Evolutionary conservation across 805 yeast genomes (phyloP).

Genomic region (Clavispora santaluciae): DNA sequence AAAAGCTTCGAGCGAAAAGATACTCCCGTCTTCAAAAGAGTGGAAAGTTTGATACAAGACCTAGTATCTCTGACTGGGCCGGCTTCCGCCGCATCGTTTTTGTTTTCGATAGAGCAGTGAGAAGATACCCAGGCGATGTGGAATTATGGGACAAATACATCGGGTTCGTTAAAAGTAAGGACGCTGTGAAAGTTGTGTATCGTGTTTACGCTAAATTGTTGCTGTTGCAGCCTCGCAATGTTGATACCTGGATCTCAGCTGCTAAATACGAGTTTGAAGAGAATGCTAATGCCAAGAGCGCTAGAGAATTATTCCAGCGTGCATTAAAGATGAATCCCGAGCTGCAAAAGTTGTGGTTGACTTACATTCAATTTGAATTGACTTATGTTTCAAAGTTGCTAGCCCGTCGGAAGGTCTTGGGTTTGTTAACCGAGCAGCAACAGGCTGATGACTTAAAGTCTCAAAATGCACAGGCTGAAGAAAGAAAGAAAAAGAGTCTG

Average conservation of each 20-base stretch:
- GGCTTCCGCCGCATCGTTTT: slow-evolving; percentile 75
- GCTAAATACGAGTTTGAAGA: slow-evolving; percentile 90
- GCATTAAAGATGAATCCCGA: slow-evolving; percentile 82
- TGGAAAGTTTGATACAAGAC: slow-evolving; percentile 53
- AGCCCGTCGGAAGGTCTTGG: slow-evolving; percentile 77
- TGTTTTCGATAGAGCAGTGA: slow-evolving; percentile 77
- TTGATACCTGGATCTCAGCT: slow-evolving; percentile 90
- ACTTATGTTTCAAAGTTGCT: slow-evolving; percentile 78
- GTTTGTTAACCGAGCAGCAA: slow-evolving; percentile 68
- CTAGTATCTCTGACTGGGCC: slow-evolving; percentile 81
- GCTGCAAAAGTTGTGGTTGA: slow-evolving; percentile 68
- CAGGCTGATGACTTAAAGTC: slow-evolving; percentile 46
- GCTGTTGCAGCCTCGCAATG: slow-evolving; percentile 85
- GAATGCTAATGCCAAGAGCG: slow-evolving; percentile 83
- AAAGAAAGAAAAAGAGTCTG: slow-evolving; percentile 23
- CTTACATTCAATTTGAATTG: slow-evolving; percentile 84
- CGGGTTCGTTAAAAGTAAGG: slow-evolving; percentile 58
- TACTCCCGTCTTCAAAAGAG: slow-evolving; percentile 54
- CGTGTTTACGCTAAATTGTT: slow-evolving; percentile 72
- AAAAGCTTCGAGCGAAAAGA: slow-evolving; percentile 70
- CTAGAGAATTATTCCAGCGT: slow-evolving; percentile 79
- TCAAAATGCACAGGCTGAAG: slow-evolving; percentile 27
- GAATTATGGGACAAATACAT: slow-evolving; percentile 77
- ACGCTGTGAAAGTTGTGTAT: slow-evolving; percentile 68
- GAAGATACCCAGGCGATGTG: slow-evolving; percentile 72